Conservation (phyloP, 306 rosid species). For the Dryas drummondii region DNA sequence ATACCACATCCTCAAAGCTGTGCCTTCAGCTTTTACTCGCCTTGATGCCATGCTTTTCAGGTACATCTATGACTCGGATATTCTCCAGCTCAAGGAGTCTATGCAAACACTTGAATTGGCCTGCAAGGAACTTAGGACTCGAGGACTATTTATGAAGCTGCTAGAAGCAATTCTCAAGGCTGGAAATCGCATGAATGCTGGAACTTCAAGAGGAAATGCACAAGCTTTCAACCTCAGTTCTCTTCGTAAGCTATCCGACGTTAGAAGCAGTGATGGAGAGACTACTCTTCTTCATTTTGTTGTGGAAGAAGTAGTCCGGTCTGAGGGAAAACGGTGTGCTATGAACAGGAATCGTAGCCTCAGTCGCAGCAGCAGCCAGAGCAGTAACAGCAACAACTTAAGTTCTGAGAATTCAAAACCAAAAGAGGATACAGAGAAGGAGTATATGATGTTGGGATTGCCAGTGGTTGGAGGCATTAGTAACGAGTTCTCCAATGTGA, state of each 20-base stretch:
- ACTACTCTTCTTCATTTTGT: constrained; percentile 91
- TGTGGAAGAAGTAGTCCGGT: constrained; percentile 88
- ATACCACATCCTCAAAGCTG: constrained; percentile 58
- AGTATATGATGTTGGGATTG: constrained; percentile 67
- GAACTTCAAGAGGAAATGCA: constrained; percentile 90
- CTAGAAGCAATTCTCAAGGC: constrained; percentile 95
- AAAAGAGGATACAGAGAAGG: constrained; percentile 63
- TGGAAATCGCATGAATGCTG: constrained; percentile 94
- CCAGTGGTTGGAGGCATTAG: constrained; percentile 94
- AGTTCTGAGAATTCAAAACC: constrained; percentile 26
- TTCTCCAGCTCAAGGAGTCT: constrained; percentile 55
- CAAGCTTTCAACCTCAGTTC: constrained; percentile 85
- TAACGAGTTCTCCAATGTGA: constrained; percentile 68
- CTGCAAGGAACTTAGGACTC: constrained; percentile 67
- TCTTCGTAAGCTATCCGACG: constrained; percentile 85
- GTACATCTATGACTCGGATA: constrained; percentile 51
- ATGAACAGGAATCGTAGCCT: constrained; percentile 51
- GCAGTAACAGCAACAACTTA: constrained; percentile 22
- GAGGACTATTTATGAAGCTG: constrained; percentile 82
- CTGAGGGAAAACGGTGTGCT: constrained; percentile 81
- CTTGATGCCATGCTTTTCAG: constrained; percentile 76
- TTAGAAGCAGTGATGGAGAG: constrained; percentile 77
- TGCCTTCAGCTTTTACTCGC: constrained; percentile 82
- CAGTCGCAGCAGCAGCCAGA: constrained; percentile 48
- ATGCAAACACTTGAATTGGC: constrained; percentile 66